These are phyloP conservation scores for Borealophlyctis nickersoniae DNA, from an alignment of 192 early-diverging fungal genomes.

Conservation along the genomic window DNA sequence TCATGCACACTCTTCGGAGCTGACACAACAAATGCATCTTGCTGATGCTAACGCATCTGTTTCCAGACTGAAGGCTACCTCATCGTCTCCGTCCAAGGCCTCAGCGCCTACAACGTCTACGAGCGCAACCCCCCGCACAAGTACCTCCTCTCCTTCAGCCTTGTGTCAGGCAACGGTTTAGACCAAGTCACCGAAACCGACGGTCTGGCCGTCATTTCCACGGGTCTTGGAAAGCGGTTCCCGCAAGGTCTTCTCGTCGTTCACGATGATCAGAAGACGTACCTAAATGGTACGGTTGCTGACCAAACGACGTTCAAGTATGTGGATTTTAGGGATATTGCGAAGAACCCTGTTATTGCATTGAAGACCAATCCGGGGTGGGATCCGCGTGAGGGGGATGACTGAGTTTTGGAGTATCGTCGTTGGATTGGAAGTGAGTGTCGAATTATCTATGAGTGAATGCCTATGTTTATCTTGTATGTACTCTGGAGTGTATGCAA, in stretches of 20 bases:
- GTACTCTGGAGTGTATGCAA: no score
- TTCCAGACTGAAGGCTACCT: constrained; percentile 12
- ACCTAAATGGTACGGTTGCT: neutral
- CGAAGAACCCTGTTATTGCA: neutral
- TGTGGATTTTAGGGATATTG: neutral
- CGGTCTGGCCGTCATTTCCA: constrained; percentile 12
- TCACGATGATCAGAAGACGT: constrained; percentile 22
- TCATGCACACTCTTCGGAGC: neutral
- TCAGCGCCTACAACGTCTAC: constrained; percentile 21
- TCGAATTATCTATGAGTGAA: no score
- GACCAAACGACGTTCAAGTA: constrained; percentile 24
- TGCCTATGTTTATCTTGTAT: no score
- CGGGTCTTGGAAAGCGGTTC: constrained; percentile 1
- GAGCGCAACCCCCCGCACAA: constrained; percentile 5
- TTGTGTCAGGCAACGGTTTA: constrained; percentile 8
- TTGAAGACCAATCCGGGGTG: constrained; percentile 7
- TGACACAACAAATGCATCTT: neutral
- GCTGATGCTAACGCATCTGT: neutral
- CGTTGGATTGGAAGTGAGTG: no score
- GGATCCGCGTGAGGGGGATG: constrained; percentile 11
- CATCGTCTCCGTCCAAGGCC: constrained; percentile 20
- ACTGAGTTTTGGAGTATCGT: neutral
- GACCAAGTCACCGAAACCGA: constrained; percentile 28
- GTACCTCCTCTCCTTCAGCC: constrained; percentile 10
- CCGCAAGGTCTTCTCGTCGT: constrained; percentile 13